Conservation (phyloP, 352 stramenopile species). For the Phytophthora quininea region DNA sequence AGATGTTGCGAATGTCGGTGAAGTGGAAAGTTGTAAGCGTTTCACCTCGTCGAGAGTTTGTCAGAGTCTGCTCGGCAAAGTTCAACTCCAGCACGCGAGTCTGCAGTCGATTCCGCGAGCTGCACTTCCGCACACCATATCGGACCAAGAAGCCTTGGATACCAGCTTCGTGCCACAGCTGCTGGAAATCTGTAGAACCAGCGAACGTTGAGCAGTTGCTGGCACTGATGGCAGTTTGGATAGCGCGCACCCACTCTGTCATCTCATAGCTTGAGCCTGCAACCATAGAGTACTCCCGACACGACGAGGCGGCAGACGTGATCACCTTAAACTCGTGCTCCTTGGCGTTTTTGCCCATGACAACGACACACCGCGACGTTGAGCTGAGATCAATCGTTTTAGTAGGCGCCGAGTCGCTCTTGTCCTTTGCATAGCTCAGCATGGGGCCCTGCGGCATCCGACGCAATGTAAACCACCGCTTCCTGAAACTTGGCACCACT, state of each 20-base stretch:
- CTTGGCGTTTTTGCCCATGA: constrained; percentile 57
- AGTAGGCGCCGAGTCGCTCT: constrained; percentile 42
- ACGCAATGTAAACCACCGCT: constrained; percentile 82
- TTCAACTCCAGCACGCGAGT: constrained; percentile 87
- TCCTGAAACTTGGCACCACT: constrained; percentile 79
- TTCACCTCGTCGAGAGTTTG: constrained; percentile 77
- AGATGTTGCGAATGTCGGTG: constrained; percentile 61
- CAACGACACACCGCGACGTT: constrained; percentile 71
- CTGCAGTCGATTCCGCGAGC: constrained; percentile 77
- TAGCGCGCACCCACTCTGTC: constrained; percentile 81
- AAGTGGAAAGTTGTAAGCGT: constrained; percentile 82
- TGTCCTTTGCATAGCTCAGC: constrained; percentile 81
- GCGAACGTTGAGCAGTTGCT: constrained; percentile 82
- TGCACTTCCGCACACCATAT: constrained; percentile 86
- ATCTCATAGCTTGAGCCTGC: constrained; percentile 79
- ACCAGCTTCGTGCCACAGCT: constrained; percentile 78
- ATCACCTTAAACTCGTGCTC: constrained; percentile 81
- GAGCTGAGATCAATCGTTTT: constrained; percentile 83
- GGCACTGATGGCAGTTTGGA: constrained; percentile 83
- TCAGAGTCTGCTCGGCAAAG: constrained; percentile 86
- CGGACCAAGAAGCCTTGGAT: constrained; percentile 85
- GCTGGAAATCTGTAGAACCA: constrained; percentile 67
- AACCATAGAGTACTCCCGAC: constrained; percentile 68
- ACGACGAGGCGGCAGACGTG: constrained; percentile 74
- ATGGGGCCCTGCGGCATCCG: constrained; percentile 78